A percentile compares a stretch with the other conserved stretches of the same genome.
phyloP scores from a whole-genome alignment of 345 rosid species.

The Hibiscus syriacus region DNA sequence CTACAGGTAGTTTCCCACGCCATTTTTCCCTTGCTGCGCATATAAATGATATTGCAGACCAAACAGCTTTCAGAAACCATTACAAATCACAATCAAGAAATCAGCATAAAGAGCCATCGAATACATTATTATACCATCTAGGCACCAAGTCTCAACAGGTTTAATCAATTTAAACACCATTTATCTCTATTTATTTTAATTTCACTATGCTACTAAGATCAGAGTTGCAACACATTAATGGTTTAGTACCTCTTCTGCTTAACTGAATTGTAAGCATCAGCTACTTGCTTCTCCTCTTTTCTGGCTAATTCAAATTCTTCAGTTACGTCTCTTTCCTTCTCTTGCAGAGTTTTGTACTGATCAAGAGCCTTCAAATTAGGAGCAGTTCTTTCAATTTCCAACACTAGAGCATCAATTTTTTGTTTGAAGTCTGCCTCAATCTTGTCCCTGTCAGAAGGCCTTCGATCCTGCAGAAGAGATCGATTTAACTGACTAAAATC shows the following conservation, averaged over 20 bases:
- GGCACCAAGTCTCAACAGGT: background rate
- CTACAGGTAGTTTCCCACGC: background rate
- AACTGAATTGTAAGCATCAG: constrained; percentile 67
- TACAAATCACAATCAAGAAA: background rate
- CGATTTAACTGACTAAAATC: constrained; percentile 79
- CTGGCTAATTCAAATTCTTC: constrained; percentile 86
- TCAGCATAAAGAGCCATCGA: too few relatives aligned
- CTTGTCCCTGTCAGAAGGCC: constrained; percentile 74
- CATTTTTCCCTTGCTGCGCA: background rate
- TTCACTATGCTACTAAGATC: background rate
- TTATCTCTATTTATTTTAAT: background rate
- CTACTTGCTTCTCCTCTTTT: constrained; percentile 77
- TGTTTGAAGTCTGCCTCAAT: constrained; percentile 67
- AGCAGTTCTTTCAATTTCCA: constrained; percentile 87
- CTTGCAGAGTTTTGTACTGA: constrained; percentile 78
- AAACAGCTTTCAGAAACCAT: background rate
- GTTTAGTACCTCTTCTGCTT: constrained; percentile 69
- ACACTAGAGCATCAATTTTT: constrained; percentile 55
- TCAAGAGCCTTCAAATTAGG: constrained; percentile 95
- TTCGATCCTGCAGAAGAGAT: constrained; percentile 62
- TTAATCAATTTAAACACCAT: background rate
- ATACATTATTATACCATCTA: background rate
- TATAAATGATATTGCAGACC: background rate
- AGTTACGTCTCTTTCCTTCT: constrained; percentile 67
- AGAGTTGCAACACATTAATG: background rate